Evolutionary conservation across 2,329 filamentous ascomycete species (phyloP).

Genomic region (Orbilia ellipsospora): DNA sequence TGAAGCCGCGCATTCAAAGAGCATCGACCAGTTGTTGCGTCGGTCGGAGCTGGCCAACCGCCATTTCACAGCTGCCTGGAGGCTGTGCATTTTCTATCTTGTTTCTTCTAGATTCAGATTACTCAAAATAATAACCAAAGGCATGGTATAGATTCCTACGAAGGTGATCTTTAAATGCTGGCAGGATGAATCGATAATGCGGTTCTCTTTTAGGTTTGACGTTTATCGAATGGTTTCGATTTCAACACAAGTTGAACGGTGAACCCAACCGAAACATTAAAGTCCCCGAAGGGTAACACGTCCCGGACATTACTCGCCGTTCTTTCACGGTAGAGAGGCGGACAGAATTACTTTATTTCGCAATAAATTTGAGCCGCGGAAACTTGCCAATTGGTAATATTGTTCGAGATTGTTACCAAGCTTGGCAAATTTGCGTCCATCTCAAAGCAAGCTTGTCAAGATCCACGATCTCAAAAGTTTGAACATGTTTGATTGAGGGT

Average conservation of each 20-base stretch:
- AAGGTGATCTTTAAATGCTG: not conserved
- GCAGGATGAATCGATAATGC: too few species aligned
- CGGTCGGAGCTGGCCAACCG: too few species aligned
- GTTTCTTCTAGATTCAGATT: not conserved
- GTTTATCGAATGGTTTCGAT: constrained; percentile 2
- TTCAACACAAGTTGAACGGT: not conserved
- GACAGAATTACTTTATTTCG: constrained; percentile 5
- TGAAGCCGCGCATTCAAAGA: too few species aligned
- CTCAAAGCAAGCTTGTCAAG: too few species aligned
- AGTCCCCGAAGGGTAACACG: constrained; percentile 11
- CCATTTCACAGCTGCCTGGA: not conserved
- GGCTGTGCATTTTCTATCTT: not conserved
- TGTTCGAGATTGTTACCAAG: not conserved
- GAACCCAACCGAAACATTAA: not conserved
- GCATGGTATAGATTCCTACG: too few species aligned
- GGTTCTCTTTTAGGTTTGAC: too few species aligned
- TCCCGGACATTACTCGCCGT: constrained; percentile 11
- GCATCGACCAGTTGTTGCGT: too few species aligned
- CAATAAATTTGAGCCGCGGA: constrained; percentile 3
- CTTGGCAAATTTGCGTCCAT: not conserved
- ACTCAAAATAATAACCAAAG: not conserved
- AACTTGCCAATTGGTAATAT: not conserved
- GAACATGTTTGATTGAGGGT: too few species aligned
- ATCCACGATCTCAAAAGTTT: too few species aligned
- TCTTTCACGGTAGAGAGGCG: not conserved